Evolutionary conservation across 495 filamentous ascomycete genomes (phyloP), one percentile per base, ranked within the genome.

Genomic region (Penicillium pulvis): DNA sequence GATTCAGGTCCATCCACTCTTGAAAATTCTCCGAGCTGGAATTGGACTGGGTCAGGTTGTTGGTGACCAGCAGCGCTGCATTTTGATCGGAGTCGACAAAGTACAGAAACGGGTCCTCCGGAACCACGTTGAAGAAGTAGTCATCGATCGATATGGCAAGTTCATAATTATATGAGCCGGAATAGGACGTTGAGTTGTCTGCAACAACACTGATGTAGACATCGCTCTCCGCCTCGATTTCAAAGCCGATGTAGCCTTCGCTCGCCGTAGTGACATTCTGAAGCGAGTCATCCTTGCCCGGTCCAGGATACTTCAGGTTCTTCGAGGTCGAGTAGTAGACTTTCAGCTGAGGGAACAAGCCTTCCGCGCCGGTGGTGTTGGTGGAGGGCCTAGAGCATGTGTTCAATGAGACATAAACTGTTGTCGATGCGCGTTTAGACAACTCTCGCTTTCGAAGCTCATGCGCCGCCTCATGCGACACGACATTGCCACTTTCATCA

Each of bases 141-240:
- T 63, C 80, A 60, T 95, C 89, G 41, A 87, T 87, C 7, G 94
- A 97, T n/a, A 85, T 87, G 2, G 90, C 90, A 6, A 99, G 73
- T 62, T 93, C 77, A 64, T 91, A 93, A 57, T 84, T 88, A 71
- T 89, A 98, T 2, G 65, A 70, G 9, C 86, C 86, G 0, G 70
- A 69, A 58, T 83, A 90, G 7, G 70, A 62, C 2, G 84, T 78
- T 6, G 84, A 72, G 20, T 83, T 77, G 0, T 88, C 87, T 3
- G 91, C 92, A 28, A 79, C 77, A 1, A 99, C 79, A 3, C 85
- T 86, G 36, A 98, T 81, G 65, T 87, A 96, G 17, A 96, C 77
- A 65, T 90, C 83, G 11, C 74, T 75, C 3, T 78, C 77, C 2
- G 83, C 76, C 9, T 60, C 49, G 14, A 73, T n/a, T 12, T 53